Evolutionary conservation across 106 monocot genomes (phyloP).

Genomic region (Narthecium ossifragum): DNA sequence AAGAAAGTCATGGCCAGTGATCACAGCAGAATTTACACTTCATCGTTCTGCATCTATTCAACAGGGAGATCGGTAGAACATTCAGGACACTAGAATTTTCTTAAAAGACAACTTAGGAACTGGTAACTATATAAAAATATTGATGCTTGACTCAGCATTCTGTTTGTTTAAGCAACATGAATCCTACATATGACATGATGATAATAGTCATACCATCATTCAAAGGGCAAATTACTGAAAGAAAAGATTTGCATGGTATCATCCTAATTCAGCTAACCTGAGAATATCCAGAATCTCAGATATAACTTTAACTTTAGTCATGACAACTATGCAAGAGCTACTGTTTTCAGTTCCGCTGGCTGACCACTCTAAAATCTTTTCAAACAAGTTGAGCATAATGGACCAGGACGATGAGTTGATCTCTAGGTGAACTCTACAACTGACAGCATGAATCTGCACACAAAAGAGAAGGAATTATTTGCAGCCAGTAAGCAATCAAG

Average conservation of each 20-base stretch:
- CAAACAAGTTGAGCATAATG: slow-evolving; percentile 56
- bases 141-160: no score
- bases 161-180: background rate
- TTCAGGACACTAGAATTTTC: no score
- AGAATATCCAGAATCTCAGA: slow-evolving; percentile 58
- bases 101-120: no score
- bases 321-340: slow-evolving; percentile 3
- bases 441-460: slow-evolving; percentile 71
- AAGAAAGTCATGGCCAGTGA: no score
- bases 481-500: background rate
- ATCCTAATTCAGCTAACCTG: slow-evolving; percentile 46
- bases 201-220: background rate
- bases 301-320: slow-evolving; percentile 25
- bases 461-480: background rate
- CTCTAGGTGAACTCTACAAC: slow-evolving; percentile 45
- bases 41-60: no score
- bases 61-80: no score
- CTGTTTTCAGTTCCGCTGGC: slow-evolving; percentile 7
- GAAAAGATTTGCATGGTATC: no score
- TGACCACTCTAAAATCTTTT: slow-evolving; percentile 23
- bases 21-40: no score
- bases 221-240: background rate
- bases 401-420: slow-evolving; percentile 50
- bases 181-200: background rate
- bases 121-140: no score